Evolutionary conservation across 257 asterid species (phyloP).

Genomic region (Rubia yunnanensis): DNA sequence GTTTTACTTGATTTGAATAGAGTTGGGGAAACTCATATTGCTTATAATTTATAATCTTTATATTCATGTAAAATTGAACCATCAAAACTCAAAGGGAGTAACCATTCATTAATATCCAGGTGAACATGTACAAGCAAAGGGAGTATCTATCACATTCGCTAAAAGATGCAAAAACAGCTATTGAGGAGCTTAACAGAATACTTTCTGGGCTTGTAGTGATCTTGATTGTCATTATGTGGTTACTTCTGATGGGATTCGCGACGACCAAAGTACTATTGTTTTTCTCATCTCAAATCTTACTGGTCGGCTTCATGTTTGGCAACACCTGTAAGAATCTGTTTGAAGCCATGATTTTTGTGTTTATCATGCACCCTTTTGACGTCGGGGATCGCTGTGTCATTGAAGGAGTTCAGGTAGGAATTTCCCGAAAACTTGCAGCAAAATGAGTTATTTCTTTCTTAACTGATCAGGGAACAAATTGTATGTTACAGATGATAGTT

Average conservation of each 20-base stretch:
- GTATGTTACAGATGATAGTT: constrained; percentile 20
- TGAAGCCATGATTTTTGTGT: constrained; percentile 22
- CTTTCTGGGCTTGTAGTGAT: constrained; percentile 2
- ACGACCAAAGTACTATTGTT: constrained; percentile 16
- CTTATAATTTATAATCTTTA: no score
- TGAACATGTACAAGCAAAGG: constrained; percentile 10
- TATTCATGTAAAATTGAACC: no score
- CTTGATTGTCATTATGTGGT: constrained; percentile 14
- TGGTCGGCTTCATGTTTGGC: constrained; percentile 15
- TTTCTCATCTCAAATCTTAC: constrained; percentile 16
- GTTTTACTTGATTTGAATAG: background rate
- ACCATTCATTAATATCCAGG: no score
- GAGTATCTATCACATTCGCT: constrained; percentile 19
- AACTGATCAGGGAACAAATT: background rate
- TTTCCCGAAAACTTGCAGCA: background rate
- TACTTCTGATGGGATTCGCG: constrained; percentile 19
- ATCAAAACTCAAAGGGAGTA: no score
- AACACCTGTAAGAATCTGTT: constrained; percentile 18
- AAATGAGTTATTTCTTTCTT: background rate
- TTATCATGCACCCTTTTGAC: constrained; percentile 20
- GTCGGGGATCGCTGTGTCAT: constrained; percentile 25
- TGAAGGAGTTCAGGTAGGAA: constrained; percentile 20
- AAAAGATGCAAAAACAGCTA: constrained; percentile 26
- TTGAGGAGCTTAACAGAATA: constrained; percentile 23
- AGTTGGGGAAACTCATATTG: background rate